Evolutionary conservation across 768 basidiomycete species (phyloP).

Genomic region (Kwoniella sp.): DNA sequence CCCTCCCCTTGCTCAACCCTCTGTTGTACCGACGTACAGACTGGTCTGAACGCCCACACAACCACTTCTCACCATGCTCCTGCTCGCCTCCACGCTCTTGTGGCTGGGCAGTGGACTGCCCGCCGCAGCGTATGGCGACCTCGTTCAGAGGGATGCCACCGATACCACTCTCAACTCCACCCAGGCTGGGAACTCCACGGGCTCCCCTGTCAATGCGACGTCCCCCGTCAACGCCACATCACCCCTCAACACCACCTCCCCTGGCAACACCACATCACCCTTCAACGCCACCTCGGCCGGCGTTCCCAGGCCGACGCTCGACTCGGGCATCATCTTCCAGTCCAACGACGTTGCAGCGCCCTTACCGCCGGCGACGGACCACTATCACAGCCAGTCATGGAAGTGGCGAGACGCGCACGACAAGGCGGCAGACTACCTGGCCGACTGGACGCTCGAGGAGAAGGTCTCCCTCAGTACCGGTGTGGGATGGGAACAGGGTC

Average conservation of each 20-base stretch:
- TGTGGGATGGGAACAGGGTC: conserved; percentile 43
- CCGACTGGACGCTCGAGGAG: conserved; percentile 57
- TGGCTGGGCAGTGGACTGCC: conserved; percentile 1
- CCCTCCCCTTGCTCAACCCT: no score
- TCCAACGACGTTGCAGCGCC: conserved; percentile 10
- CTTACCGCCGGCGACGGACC: neutral
- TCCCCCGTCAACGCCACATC: neutral
- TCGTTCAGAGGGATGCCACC: no score
- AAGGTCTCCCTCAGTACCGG: conserved; percentile 61
- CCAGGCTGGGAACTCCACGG: no score
- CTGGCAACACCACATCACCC: neutral
- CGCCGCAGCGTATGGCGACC: no score
- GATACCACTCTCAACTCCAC: no score
- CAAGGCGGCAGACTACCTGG: conserved; percentile 48
- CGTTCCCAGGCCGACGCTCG: no score
- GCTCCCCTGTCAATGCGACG: no score
- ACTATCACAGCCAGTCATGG: conserved; percentile 2
- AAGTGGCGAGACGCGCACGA: conserved; percentile 43
- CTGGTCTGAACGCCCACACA: no score
- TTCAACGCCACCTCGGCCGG: neutral
- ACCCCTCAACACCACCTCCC: neutral
- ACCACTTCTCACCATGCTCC: neutral
- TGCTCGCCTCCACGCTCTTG: neutral
- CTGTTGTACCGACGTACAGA: no score
- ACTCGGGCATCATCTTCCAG: neutral